Base-by-base conservation (phyloP, 768 basidiomycete genomes). In the Leucosporidium scottii region DNA sequence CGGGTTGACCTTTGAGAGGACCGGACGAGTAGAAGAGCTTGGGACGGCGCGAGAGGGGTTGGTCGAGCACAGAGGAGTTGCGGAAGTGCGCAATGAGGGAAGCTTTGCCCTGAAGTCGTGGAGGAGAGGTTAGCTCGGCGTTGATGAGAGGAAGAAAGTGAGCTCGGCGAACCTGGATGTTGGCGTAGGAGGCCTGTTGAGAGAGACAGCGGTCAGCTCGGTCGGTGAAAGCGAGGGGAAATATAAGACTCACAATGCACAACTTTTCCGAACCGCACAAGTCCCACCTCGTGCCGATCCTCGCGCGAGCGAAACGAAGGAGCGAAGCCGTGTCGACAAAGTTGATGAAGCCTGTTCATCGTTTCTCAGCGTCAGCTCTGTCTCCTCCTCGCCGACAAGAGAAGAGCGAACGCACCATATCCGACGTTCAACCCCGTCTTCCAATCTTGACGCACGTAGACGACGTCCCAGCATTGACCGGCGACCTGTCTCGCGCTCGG, bases 211-310 rank as follows among this genome's bases (percentile, higher is more conserved):
- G 21, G 25, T 51, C 18, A 51, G 50, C 50, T 51, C 9, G 3
- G 23, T 13, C 2, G 13, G 4, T 9, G 15, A 2, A 23, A 8
- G n/a, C 3, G 50, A 8, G 9, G 21, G 50, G n/a, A 51, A 6
- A 13, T 9, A 27, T 3, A 23, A 23, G 21, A 51, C 50, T 61
- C 87, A 92, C 90, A 74, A 92, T 88, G 61, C 92, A 79, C 13
- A 91, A 86, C 75, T 93, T 93, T 78, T 93, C 89, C 68, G 89
- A 91, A 13, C 88, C 88, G 76, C 90, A 92, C 86, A 90, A 86
- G 76, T 93, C 92, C 91, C 91, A 93, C 78, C 88, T 90, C 69
- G 87, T 84, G 10, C 90, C 90, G 51, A 93, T 81, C 68, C 84
- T 85, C 61, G 82, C 81, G 77, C 84, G 85, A 9, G 89, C 88